Evolutionary conservation across 345 rosid species (phyloP), one percentile per base, ranked within the genome.

Genomic region (Trapa bicornis): DNA sequence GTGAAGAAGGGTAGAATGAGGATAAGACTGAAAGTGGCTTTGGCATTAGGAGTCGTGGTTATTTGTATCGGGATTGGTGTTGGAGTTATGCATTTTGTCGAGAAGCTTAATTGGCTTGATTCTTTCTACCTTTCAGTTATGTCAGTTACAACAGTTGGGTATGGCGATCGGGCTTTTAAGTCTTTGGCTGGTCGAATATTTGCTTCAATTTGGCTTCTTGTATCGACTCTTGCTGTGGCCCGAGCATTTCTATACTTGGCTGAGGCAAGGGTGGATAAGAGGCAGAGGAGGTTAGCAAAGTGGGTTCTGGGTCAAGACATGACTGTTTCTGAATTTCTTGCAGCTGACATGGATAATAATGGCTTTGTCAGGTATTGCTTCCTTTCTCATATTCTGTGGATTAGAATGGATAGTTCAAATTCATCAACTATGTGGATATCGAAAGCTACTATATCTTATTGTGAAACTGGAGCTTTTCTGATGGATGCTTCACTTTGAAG

Each of bases 71-170:
- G 97, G 48, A 66, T 86, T 73, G 97, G 99, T 41, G 91, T 74
- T 71, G 80, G 73, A 56, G 85, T 86, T 65, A 84, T 87, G 92
- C 99, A 91, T 80, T 89, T 83, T 61, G 75, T 89, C 8, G 97
- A 94, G 84, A 48, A 53, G 3, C 84, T 91, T 29, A 87, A 72
- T 3, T 94, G 96, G 99, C 73, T 94, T 68, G 97, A 94, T 79
- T 82, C 97, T 1, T 72, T 91, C 68, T 94, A 94, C 73, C 82
- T 94, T 22, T 94, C 96, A 5, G 96, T 91, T 74, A 93, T 93
- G 98, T 93, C 97, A 0, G 97, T 93, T 48, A 88, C 98, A 2
- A 93, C 96, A 0, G 95, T 94, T 65, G 99, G 99, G 16, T 94
- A 87, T 53, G 96, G 96, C 2, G 97, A 94, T 67, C 72, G 77